These are phyloP conservation scores for Teunomyces barrocoloradensis DNA, from an alignment of 805 yeast genomes.

Conservation along the genomic window DNA sequence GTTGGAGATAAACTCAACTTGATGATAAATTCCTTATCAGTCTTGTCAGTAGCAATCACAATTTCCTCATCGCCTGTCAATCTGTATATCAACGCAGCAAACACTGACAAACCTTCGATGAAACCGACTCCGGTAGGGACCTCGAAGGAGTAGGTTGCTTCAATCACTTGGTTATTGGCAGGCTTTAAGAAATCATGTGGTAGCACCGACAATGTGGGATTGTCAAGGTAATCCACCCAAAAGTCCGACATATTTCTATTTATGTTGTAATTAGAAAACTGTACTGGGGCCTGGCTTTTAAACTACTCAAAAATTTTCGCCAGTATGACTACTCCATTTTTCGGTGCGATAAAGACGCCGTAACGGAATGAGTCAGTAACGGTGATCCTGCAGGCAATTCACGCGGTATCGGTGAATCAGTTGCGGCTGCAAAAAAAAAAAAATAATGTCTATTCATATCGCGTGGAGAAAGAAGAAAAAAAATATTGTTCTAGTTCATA, in stretches of 20 bases:
- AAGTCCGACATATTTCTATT: constrained; percentile 20
- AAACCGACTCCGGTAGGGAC: constrained; percentile 31
- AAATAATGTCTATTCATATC: neutral
- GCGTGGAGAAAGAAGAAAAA: too few species aligned
- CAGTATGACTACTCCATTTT: constrained; percentile 3
- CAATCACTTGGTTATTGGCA: constrained; percentile 61
- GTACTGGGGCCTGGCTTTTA: neutral
- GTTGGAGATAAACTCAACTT: constrained; percentile 60
- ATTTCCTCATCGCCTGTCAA: constrained; percentile 94
- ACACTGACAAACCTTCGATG: constrained; percentile 58
- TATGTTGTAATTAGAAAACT: neutral
- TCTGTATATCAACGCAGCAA: constrained; percentile 69
- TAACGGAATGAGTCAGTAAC: constrained; percentile 2
- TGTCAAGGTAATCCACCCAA: constrained; percentile 68
- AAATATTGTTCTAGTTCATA: constrained; percentile 50
- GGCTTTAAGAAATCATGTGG: constrained; percentile 89
- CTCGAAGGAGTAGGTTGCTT: constrained; percentile 48
- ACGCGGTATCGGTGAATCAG: too few species aligned
- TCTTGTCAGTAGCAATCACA: constrained; percentile 66
- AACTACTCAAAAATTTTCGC: neutral
- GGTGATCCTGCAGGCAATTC: neutral
- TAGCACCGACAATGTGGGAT: constrained; percentile 80
- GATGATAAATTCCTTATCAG: constrained; percentile 52
- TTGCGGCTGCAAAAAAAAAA: constrained; percentile 1
- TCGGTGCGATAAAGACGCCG: constrained; percentile 5